A percentile compares a stretch with the other conserved stretches of the same genome.
These are phyloP conservation scores for Apiospora marii DNA, from an alignment of 2,329 filamentous ascomycete species.

Conservation along the genomic window DNA sequence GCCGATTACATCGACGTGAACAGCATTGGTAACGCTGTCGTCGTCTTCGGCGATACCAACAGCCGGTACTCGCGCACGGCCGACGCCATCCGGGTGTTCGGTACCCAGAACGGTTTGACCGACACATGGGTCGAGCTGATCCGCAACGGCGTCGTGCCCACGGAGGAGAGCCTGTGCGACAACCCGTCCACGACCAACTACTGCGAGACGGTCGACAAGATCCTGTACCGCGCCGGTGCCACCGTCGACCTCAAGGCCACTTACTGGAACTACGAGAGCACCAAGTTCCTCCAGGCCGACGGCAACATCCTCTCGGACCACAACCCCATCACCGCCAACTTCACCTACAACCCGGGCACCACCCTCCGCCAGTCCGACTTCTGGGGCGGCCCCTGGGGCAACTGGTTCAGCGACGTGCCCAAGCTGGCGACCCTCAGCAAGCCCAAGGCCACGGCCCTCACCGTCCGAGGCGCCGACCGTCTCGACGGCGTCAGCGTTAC, in stretches of 20 bases:
- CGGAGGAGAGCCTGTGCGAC: slow-evolving; percentile 56
- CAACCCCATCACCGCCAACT: slow-evolving; percentile 67
- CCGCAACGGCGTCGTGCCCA: slow-evolving; percentile 54
- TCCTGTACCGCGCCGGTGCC: slow-evolving; percentile 65
- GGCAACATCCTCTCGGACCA: slow-evolving; percentile 69
- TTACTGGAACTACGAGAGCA: slow-evolving; percentile 62
- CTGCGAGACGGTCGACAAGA: slow-evolving; percentile 74
- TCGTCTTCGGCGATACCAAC: slow-evolving; percentile 73
- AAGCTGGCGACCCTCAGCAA: slow-evolving; percentile 44
- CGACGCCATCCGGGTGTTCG: slow-evolving; percentile 61
- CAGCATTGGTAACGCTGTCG: slow-evolving; percentile 66
- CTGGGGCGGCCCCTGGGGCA: slow-evolving; percentile 57
- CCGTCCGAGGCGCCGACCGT: slow-evolving; percentile 55
- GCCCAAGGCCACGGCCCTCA: slow-evolving; percentile 48
- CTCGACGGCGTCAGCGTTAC: slow-evolving; percentile 59
- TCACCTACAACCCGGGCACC: slow-evolving; percentile 52
- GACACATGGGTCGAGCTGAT: slow-evolving; percentile 69
- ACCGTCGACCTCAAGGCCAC: slow-evolving; percentile 55
- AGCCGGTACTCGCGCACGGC: slow-evolving; percentile 65
- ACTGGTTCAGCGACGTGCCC: slow-evolving; percentile 64
- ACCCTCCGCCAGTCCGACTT: slow-evolving; percentile 53
- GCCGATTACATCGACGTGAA: slow-evolving; percentile 62
- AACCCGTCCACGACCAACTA: slow-evolving; percentile 61
- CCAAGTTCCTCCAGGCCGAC: slow-evolving; percentile 63
- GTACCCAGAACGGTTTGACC: slow-evolving; percentile 58